These are phyloP conservation scores for Lathyrus tuberosus DNA, from an alignment of 306 rosid species.

Conservation along the genomic window DNA sequence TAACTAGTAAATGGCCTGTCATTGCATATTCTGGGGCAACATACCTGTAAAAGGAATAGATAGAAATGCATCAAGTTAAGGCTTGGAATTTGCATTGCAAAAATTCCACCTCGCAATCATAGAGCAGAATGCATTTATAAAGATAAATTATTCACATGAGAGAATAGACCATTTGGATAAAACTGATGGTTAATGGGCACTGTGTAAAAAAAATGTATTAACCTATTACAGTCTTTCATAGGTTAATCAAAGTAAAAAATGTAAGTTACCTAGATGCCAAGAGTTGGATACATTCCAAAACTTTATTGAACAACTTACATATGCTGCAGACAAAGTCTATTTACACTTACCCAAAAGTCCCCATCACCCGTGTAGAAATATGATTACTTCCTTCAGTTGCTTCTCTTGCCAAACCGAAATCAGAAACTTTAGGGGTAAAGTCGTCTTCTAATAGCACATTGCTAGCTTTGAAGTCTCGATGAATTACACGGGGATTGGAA, in stretches of 20 bases:
- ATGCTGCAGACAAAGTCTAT: not conserved
- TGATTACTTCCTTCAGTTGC: constrained; percentile 96
- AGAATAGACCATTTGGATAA: constrained; percentile 18
- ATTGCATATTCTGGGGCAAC: constrained; percentile 99
- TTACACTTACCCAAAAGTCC: constrained; percentile 81
- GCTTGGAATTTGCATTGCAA: constrained; percentile 33
- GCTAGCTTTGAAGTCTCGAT: constrained; percentile 94
- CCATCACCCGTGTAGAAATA: constrained; percentile 95
- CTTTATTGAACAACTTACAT: constrained; percentile 22
- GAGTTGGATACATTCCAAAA: constrained; percentile 14
- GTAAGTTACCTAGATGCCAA: not conserved
- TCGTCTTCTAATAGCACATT: constrained; percentile 89
- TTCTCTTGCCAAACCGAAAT: constrained; percentile 96
- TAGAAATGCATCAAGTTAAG: constrained; percentile 31
- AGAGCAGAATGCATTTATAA: constrained; percentile 25
- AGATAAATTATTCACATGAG: constrained; percentile 23
- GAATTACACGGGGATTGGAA: constrained; percentile 96
- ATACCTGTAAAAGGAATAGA: constrained; percentile 58
- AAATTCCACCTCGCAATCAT: constrained; percentile 30
- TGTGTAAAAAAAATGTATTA: constrained; percentile 12
- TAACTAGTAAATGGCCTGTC: constrained; percentile 96
- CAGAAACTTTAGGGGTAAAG: constrained; percentile 94
- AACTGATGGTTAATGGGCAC: constrained; percentile 18
- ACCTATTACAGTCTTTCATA: constrained; percentile 11
- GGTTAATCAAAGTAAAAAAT: constrained; percentile 1